These are phyloP conservation scores for Cicer yamashitae DNA, from an alignment of 306 rosid genomes.

Conservation along the genomic window DNA sequence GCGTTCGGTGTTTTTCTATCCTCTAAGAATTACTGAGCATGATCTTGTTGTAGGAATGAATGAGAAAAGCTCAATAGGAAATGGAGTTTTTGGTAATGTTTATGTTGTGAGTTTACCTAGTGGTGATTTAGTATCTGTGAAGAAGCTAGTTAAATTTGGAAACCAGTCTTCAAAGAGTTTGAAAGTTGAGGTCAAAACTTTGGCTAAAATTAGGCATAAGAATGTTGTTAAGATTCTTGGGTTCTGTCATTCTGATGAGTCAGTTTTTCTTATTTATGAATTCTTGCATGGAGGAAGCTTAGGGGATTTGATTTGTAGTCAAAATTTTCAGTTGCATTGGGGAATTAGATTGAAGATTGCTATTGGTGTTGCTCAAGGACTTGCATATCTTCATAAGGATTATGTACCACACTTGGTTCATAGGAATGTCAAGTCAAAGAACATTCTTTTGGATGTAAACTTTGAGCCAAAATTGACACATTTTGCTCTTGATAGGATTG, in stretches of 20 bases:
- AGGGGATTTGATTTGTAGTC: slow-evolving; percentile 71
- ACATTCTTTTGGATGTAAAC: slow-evolving; percentile 78
- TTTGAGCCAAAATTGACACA: slow-evolving; percentile 89
- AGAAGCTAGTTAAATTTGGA: slow-evolving; percentile 81
- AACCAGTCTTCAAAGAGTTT: slow-evolving; percentile 70
- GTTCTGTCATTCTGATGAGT: slow-evolving; percentile 84
- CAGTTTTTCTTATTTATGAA: slow-evolving; percentile 79
- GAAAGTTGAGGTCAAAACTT: slow-evolving; percentile 83
- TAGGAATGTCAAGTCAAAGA: slow-evolving; percentile 83
- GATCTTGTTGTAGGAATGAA: slow-evolving; percentile 82
- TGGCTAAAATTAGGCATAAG: slow-evolving; percentile 94
- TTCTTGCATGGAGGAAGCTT: slow-evolving; percentile 81
- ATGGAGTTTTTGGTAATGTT: slow-evolving; percentile 78
- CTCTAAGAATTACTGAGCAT: slow-evolving; percentile 89
- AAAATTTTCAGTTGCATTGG: slow-evolving; percentile 71
- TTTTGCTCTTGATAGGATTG: slow-evolving; percentile 77
- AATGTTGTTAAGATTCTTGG: slow-evolving; percentile 84
- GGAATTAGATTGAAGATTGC: slow-evolving; percentile 75
- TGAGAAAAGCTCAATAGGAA: slow-evolving; percentile 75
- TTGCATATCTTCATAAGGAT: slow-evolving; percentile 91
- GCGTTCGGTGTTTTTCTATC: slow-evolving; percentile 90
- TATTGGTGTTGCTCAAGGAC: slow-evolving; percentile 86
- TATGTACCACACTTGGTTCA: slow-evolving; percentile 89
- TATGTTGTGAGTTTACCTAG: slow-evolving; percentile 74
- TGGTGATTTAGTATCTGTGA: slow-evolving; percentile 83